Evolutionary conservation across 1,139 yeast species (phyloP).

Genomic region (Kodamaea sp.): DNA sequence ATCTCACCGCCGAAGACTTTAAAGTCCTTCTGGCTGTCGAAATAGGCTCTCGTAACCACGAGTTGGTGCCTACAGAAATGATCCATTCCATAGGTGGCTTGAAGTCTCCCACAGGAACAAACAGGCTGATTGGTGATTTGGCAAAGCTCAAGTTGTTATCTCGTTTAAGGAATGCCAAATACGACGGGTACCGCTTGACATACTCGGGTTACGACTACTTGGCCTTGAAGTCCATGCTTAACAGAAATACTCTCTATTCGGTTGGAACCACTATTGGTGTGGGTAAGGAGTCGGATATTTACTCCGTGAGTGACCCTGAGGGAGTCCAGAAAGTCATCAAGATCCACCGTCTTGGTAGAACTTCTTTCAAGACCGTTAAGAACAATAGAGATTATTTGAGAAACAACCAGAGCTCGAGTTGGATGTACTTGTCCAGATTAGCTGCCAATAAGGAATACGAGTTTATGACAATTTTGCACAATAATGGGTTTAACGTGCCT

Average conservation of each 20-base stretch:
- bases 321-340: conserved; percentile 76
- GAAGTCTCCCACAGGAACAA: conserved; percentile 74
- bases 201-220: conserved; percentile 90
- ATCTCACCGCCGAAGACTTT: conserved; percentile 87
- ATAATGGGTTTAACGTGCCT: conserved; percentile 84
- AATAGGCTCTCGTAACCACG: conserved; percentile 89
- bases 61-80: conserved; percentile 86
- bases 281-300: conserved; percentile 96
- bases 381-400: conserved; percentile 89
- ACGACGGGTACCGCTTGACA: conserved; percentile 90
- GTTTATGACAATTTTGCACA: conserved; percentile 74
- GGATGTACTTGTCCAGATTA: conserved; percentile 90
- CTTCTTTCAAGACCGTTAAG: conserved; percentile 88
- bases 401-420: conserved; percentile 65
- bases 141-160: conserved; percentile 83
- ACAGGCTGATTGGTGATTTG: conserved; percentile 76
- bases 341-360: conserved; percentile 90
- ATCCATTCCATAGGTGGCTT: conserved; percentile 80
- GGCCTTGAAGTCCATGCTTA: conserved; percentile 80
- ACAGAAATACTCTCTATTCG: conserved; percentile 70
- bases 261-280: conserved; percentile 92
- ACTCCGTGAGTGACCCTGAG: conserved; percentile 71
- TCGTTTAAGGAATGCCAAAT: conserved; percentile 77
- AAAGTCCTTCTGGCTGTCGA: conserved; percentile 88
- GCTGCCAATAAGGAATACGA: conserved; percentile 93